Base-by-base conservation (phyloP, 768 basidiomycete genomes). In the Termitomyces sp. region DNA sequence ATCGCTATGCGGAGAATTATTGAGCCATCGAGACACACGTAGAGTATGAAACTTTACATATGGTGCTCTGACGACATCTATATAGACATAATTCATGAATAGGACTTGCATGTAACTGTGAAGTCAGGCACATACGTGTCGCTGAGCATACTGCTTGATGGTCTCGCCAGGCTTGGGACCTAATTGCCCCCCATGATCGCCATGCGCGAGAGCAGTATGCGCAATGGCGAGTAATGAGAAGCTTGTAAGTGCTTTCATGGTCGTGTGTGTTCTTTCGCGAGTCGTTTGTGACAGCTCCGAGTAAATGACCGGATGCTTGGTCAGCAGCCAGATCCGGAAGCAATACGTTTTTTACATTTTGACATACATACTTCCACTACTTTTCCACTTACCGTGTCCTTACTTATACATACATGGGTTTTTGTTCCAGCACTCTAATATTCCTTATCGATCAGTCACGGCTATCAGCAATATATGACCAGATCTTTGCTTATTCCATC, bases 31-130 rank as follows among this genome's bases (percentile, higher is more conserved):
- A 50, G 24, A 45, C 18, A 49, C 2, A 6, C n/a, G 20, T 33
- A 30, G 48, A 59, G 46, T 49, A 47, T 55, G 52, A 52, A 53
- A 53, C 60, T 74, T 64, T 73, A 91, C 88, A 92, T 91, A 69
- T 93, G 91, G 70, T 95, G 93, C 66, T 95, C 93, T 27, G 83
- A 80, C 46, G 89, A 84, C 93, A 95, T 95, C 91, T 94, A 72
- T 20, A 61, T 47, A 45, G 14, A 39, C 22, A 51, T 57, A 40
- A 63, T 55, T 56, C 54, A 57, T 32, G 62, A 69, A 63, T 53
- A 56, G 48, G 58, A 30, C 42, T 30, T 50, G 55, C 27, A 56
- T 48, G 33, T 46, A 49, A 51, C 59, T 61, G 50, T 49, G 27
- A 59, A 55, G 52, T 34, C 53, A 61, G 33, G 56, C 30, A 84